phyloP scores from a whole-genome alignment of 305 asterid genomes.

The Coffea humblotiana region DNA sequence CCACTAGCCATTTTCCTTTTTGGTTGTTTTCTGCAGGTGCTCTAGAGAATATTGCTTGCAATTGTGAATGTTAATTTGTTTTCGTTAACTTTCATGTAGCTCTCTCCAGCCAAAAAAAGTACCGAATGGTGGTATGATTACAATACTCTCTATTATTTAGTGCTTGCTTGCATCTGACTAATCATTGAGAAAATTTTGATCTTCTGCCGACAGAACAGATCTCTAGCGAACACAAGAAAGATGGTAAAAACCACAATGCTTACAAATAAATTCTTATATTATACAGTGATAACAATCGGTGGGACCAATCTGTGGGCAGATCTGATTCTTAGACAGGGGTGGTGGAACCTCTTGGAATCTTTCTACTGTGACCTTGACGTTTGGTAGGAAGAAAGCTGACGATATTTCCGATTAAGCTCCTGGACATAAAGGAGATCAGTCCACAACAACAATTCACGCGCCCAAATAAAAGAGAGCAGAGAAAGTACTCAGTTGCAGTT shows the following conservation, averaged over 20 bases:
- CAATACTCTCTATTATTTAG: background rate
- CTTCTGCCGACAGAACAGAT: conserved; percentile 1
- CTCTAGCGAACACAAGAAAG: background rate
- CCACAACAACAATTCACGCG: background rate
- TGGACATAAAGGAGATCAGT: background rate
- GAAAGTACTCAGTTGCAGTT: background rate
- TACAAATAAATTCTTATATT: background rate
- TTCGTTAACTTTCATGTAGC: conserved; percentile 5
- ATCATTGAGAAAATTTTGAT: background rate
- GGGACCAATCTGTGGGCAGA: background rate
- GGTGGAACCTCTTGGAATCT: conserved; percentile 7
- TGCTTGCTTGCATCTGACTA: background rate
- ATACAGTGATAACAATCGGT: background rate
- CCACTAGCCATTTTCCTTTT: background rate
- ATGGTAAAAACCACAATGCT: background rate
- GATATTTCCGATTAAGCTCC: background rate
- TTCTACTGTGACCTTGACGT: background rate
- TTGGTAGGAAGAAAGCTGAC: conserved; percentile 6
- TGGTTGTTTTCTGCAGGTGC: background rate
- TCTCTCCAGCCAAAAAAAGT: background rate
- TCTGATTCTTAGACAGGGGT: background rate
- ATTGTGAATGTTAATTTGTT: conserved; percentile 1
- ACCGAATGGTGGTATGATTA: background rate
- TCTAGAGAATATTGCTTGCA: background rate
- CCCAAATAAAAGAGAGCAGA: background rate